phyloP scores from a whole-genome alignment of 148 eudicot genomes.

The Heliosperma pusillum region DNA sequence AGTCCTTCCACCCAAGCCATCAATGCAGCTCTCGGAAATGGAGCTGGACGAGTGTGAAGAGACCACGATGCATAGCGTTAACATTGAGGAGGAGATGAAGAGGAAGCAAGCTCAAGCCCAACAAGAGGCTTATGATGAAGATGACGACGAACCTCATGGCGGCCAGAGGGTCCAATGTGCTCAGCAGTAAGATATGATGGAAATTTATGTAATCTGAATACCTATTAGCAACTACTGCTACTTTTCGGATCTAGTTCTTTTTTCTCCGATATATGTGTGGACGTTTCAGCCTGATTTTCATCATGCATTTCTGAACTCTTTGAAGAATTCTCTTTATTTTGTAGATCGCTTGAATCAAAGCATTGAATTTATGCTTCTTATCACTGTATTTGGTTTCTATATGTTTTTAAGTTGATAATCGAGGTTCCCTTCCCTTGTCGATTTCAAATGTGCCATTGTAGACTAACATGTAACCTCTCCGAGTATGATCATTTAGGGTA shows the following conservation, averaged over 20 bases:
- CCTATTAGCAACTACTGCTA: neutral
- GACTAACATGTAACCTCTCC: no score
- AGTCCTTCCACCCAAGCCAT: conserved; percentile 49
- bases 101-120: conserved; percentile 59
- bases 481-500: no score
- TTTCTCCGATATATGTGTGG: neutral
- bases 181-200: conserved; percentile 39
- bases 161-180: conserved; percentile 82
- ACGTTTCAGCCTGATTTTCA: no score
- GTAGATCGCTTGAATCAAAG: neutral
- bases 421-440: neutral
- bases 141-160: conserved; percentile 51
- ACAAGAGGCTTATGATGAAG: conserved; percentile 66
- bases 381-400: neutral
- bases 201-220: neutral
- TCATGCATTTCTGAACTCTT: neutral
- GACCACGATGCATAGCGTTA: conserved; percentile 59
- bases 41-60: conserved; percentile 79
- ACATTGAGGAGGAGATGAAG: conserved; percentile 73
- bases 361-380: neutral
- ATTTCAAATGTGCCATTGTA: no score
- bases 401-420: neutral
- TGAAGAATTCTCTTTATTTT: neutral
- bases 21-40: conserved; percentile 45
- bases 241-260: neutral